Evolutionary conservation across 208 protist species (phyloP).

Genomic region (Trypanosoma theileri): DNA sequence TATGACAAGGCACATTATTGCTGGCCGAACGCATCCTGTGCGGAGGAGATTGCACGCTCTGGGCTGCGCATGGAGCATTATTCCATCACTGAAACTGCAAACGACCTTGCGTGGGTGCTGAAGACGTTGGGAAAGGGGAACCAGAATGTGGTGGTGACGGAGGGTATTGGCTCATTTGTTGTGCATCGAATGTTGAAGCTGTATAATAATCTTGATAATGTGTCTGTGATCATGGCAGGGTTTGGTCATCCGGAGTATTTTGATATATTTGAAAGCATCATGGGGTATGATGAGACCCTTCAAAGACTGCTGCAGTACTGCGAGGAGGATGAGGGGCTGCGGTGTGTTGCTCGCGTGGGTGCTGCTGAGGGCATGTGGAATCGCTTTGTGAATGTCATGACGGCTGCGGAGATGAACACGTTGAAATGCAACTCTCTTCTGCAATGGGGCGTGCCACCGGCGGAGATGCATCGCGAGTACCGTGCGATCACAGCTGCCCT

Average conservation of each 20-base stretch:
- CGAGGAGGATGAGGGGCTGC: constrained; percentile 26
- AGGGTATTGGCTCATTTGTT: constrained; percentile 45
- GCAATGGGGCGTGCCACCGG: constrained; percentile 30
- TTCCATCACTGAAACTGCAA: constrained; percentile 34
- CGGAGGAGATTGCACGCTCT: constrained; percentile 26
- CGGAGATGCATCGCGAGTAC: constrained; percentile 28
- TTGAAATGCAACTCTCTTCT: constrained; percentile 48
- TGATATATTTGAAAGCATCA: constrained; percentile 30
- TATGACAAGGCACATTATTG: constrained; percentile 24
- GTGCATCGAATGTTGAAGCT: constrained; percentile 36
- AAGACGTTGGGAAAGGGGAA: constrained; percentile 28
- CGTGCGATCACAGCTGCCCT: constrained; percentile 37
- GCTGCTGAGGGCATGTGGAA: constrained; percentile 42
- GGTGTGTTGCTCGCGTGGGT: constrained; percentile 46
- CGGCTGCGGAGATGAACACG: constrained; percentile 26
- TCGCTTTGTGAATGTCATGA: constrained; percentile 35
- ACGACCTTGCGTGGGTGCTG: constrained; percentile 46
- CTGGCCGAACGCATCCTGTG: constrained; percentile 40
- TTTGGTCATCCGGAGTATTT: constrained; percentile 40
- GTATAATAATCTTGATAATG: constrained; percentile 9
- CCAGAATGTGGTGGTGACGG: constrained; percentile 47
- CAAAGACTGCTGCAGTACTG: constrained; percentile 45
- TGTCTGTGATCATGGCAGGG: constrained; percentile 42
- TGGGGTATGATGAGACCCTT: constrained; percentile 36
- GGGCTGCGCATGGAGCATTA: constrained; percentile 36